Percentiles rank a stretch among this genome's conserved stretches.
Conservation (phyloP, 73 alveolate species). For the Paramecium caudatum region DNA sequence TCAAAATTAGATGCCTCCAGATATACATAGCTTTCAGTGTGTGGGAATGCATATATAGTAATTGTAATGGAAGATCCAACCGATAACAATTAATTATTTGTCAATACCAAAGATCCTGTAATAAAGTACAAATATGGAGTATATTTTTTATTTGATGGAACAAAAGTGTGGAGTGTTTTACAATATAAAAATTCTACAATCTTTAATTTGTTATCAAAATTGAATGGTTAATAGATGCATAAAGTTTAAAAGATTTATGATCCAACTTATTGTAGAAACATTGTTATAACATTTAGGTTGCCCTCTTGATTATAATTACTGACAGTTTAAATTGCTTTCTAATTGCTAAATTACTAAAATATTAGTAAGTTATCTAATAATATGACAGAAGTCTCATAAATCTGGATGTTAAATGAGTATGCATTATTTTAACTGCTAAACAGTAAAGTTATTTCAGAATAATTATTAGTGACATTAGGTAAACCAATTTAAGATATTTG, state of each 20-base stretch:
- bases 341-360: background rate
- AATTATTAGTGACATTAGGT: background rate
- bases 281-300: background rate
- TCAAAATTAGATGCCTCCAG: conserved; percentile 31
- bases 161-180: background rate
- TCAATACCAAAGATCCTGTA: background rate
- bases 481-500: background rate
- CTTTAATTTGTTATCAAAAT: background rate
- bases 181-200: conserved; percentile 7
- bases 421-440: conserved; percentile 38
- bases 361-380: background rate
- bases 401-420: background rate
- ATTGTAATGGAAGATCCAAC: background rate
- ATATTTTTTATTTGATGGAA: background rate
- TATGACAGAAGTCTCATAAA: background rate
- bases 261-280: conserved; percentile 1
- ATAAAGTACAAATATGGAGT: background rate
- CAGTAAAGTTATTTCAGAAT: conserved; percentile 5
- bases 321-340: background rate
- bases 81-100: background rate
- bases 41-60: background rate
- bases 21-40: background rate
- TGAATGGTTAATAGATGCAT: background rate
- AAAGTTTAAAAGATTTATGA: background rate
- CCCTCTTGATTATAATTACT: background rate